phyloP scores from a whole-genome alignment of 805 yeast genomes.

The Kuraishia hungarica region DNA sequence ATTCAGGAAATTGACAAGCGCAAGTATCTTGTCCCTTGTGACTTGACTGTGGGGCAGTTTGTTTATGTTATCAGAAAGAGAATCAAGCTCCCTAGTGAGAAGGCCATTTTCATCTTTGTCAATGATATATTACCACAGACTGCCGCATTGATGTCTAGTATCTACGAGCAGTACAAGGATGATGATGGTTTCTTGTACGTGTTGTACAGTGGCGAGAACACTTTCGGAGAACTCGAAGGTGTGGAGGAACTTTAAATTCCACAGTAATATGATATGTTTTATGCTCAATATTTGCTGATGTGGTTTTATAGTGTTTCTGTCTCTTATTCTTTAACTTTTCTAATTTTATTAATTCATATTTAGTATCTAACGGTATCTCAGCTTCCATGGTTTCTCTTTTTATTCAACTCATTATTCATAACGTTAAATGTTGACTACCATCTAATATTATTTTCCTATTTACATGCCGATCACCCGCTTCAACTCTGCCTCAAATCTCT shows the following conservation, averaged over 20 bases:
- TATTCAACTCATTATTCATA: neutral
- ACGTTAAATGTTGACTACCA: neutral
- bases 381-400: neutral
- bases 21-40: conserved; percentile 93
- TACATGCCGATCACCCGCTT: conserved; percentile 7
- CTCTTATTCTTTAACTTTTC: conserved; percentile 4
- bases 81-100: conserved; percentile 90
- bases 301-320: neutral
- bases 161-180: conserved; percentile 95
- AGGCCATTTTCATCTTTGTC: conserved; percentile 95
- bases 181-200: conserved; percentile 96
- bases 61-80: conserved; percentile 96
- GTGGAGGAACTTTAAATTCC: conserved; percentile 15
- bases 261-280: neutral
- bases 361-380: neutral
- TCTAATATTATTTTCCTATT: conserved; percentile 1
- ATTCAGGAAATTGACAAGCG: conserved; percentile 95
- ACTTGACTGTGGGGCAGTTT: conserved; percentile 94
- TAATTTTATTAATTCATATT: neutral
- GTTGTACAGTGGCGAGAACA: conserved; percentile 94
- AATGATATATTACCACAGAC: conserved; percentile 97
- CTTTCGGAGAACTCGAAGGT: conserved; percentile 58
- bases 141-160: conserved; percentile 90
- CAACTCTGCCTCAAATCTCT: conserved; percentile 14
- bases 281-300: conserved; percentile 3